phyloP scores from a whole-genome alignment of 2,329 filamentous ascomycete species.

The Colletotrichum paranaense region DNA sequence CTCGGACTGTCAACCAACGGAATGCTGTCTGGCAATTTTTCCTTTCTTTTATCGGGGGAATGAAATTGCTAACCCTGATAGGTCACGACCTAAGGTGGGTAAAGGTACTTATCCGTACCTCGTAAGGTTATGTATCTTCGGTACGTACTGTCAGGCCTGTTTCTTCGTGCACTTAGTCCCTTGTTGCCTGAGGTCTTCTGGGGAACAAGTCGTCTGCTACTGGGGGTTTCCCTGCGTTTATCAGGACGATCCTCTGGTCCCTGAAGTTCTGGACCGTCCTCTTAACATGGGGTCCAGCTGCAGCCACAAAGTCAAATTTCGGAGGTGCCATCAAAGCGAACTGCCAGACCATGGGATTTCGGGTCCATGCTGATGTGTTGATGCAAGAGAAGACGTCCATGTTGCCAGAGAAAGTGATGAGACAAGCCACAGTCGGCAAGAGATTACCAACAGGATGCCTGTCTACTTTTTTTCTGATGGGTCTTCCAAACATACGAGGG shows the following conservation, averaged over 20 bases:
- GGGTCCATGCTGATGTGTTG: slow-evolving; percentile 4
- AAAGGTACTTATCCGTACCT: too few relatives aligned
- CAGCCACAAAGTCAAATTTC: slow-evolving; percentile 24
- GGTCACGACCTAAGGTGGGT: too few relatives aligned
- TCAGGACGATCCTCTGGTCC: slow-evolving; percentile 31
- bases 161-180: neutral
- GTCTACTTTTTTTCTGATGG: neutral
- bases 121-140: neutral
- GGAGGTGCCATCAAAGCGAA: slow-evolving; percentile 11
- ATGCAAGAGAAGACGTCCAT: slow-evolving; percentile 15
- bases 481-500: neutral
- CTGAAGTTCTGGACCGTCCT: slow-evolving; percentile 31
- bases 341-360: slow-evolving; percentile 7
- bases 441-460: neutral
- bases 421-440: neutral
- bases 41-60: neutral
- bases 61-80: neutral
- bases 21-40: neutral
- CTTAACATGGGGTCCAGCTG: slow-evolving; percentile 19
- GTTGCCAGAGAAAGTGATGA: neutral
- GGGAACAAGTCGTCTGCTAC: neutral
- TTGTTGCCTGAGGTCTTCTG: neutral
- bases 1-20: neutral
- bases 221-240: slow-evolving; percentile 11
- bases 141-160: neutral